Evolutionary conservation across 768 basidiomycete species (phyloP).

Genomic region (Tylopilus balloui): DNA sequence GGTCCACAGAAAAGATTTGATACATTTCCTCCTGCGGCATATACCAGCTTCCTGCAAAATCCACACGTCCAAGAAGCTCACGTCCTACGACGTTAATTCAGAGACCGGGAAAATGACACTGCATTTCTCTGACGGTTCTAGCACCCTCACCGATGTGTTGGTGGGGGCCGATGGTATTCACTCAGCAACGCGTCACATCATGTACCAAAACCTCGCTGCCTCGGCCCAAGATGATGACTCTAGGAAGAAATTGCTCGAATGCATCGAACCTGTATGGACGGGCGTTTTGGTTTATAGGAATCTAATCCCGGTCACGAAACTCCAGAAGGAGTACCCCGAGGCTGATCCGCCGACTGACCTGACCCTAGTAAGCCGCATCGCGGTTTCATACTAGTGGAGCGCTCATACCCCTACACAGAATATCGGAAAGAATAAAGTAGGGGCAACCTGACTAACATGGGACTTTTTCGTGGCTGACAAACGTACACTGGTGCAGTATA

Average conservation of each 20-base stretch:
- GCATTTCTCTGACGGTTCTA: not conserved
- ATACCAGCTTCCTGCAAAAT: not conserved
- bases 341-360: not conserved
- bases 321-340: not conserved
- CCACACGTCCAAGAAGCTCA: not conserved
- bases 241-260: not conserved
- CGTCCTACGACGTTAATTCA: not conserved
- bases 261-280: not conserved
- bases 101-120: not conserved
- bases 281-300: not conserved
- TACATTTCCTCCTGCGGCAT: not conserved
- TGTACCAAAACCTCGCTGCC: not conserved
- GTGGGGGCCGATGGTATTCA: not conserved
- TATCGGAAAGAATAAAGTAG: not conserved
- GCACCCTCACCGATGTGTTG: not conserved
- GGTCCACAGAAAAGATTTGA: not conserved
- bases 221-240: not conserved
- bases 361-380: not conserved
- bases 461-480: not conserved
- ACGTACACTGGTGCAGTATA: not conserved
- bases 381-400: not conserved
- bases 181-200: not conserved
- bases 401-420: not conserved
- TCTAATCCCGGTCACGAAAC: not conserved
- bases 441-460: not conserved